A percentile compares a stretch with the other conserved stretches of the same genome.
Evolutionary conservation across 148 eudicot species (phyloP).

Genomic region (Diospyros lotus): DNA sequence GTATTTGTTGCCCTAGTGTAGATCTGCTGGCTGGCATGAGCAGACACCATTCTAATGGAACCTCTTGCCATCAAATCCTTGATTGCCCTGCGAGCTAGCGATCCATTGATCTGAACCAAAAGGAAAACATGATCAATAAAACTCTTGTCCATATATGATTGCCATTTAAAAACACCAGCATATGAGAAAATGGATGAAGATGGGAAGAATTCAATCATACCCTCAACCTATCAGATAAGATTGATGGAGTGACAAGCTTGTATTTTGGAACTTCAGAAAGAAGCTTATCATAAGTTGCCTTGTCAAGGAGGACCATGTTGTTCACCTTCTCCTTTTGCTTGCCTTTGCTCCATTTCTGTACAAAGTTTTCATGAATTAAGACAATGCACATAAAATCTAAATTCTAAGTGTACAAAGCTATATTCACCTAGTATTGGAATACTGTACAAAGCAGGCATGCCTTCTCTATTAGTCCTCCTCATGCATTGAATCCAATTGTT

Average conservation of each 20-base stretch:
- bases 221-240: not conserved
- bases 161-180: not conserved
- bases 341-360: not conserved
- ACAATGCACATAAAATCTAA: too few relatives aligned
- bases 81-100: conserved; percentile 47
- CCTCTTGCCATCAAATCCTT: conserved; percentile 41
- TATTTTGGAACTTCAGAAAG: not conserved
- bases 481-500: too few relatives aligned
- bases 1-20: conserved; percentile 40
- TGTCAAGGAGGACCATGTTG: conserved; percentile 1
- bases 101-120: conserved; percentile 42
- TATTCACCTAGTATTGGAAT: too few relatives aligned
- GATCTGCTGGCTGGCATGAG: conserved; percentile 47
- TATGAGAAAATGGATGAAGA: not conserved
- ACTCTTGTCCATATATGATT: not conserved
- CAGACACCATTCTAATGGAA: conserved; percentile 48
- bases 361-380: too few relatives aligned
- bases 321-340: not conserved
- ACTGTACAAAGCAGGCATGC: too few relatives aligned
- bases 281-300: not conserved
- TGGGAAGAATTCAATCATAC: not conserved
- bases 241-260: not conserved
- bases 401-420: too few relatives aligned
- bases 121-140: not conserved
- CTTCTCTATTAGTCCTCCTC: too few relatives aligned